Base-by-base conservation (phyloP, 805 yeast genomes). In the Wickerhamiella alocasiicola region DNA sequence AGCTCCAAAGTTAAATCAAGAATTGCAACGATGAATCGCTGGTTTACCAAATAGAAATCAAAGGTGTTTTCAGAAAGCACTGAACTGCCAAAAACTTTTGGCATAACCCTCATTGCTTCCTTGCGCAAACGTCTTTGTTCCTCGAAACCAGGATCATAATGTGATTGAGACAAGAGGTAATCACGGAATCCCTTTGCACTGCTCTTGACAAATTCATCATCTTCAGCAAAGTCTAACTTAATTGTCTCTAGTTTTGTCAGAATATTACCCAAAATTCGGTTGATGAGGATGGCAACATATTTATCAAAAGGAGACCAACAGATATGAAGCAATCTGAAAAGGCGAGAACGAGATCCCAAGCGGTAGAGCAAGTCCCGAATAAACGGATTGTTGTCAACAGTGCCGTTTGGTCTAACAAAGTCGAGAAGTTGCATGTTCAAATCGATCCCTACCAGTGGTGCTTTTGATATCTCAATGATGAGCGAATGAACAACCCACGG, bases 311-410 rank as follows among this genome's bases (percentile, higher is more conserved):
- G 39, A 5, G 11, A 28, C 33, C 33, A 36, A 9, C 21, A 1
- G 2, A 21, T 20, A 17, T 15, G 25, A 16, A 36, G 31, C 18
- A 18, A 4, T 16, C 30, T 13, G 28, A 36, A 36, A 9, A 19
- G 15, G 9, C 15, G 13, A 2, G 39, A 36, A 11, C 39, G 33
- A 13, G 31, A 28, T 4, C 33, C 39, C 5, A 36, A 24, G 11
- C 39, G 39, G 19, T 36, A 36, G 19, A 36, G 15, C 21, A 36
- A 20, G 15, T 36, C 23, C 20, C 39, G 39, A n/a, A 36, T 20
- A 28, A 36, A 36, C 21, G 39, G 39, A 15, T 36, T 36, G 7
- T 13, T 13, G 24, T 36, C 39, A 3, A 12, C 16, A 2, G 25
- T 19, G 13, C 36, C 27, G 9, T 11, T 11, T 7, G 26, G 26